phyloP scores from a whole-genome alignment of 2,329 filamentous ascomycete species.

The Juglanconis oblonga region DNA sequence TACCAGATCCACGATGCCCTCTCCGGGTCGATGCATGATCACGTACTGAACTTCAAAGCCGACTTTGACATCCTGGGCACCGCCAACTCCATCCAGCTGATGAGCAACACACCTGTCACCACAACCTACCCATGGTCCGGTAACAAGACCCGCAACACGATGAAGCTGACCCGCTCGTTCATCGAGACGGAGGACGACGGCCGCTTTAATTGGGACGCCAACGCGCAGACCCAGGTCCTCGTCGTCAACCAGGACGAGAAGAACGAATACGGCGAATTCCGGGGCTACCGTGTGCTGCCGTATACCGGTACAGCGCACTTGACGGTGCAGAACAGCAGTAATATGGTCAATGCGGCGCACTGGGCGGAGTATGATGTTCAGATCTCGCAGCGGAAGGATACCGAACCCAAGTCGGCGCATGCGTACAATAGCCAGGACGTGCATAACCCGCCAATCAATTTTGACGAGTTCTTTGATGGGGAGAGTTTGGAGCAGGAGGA shows the following conservation, averaged over 20 bases:
- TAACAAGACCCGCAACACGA: slow-evolving; percentile 45
- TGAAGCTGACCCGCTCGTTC: slow-evolving; percentile 43
- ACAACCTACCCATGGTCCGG: slow-evolving; percentile 47
- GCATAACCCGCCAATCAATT: slow-evolving; percentile 47
- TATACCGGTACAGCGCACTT: slow-evolving; percentile 38
- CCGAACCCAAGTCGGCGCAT: slow-evolving; percentile 44
- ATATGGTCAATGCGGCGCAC: slow-evolving; percentile 40
- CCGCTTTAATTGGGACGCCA: slow-evolving; percentile 46
- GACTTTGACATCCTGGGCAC: slow-evolving; percentile 51
- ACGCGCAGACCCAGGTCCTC: slow-evolving; percentile 43
- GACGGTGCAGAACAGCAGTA: slow-evolving; percentile 46
- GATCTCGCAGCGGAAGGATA: slow-evolving; percentile 49
- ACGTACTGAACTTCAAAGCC: slow-evolving; percentile 53
- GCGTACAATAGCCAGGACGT: slow-evolving; percentile 43
- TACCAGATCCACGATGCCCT: slow-evolving; percentile 47
- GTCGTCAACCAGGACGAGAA: slow-evolving; percentile 48
- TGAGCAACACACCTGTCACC: slow-evolving; percentile 30
- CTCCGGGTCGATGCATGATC: slow-evolving; percentile 51
- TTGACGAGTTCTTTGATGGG: slow-evolving; percentile 45
- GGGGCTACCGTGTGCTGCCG: slow-evolving; percentile 48
- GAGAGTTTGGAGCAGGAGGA: slow-evolving; percentile 42
- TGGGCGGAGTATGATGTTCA: slow-evolving; percentile 52
- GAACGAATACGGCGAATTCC: slow-evolving; percentile 49
- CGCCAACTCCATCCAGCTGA: slow-evolving; percentile 40
- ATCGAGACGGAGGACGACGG: slow-evolving; percentile 40